Base-by-base conservation (phyloP, 208 protist species). In the Leishmania braziliensis region DNA sequence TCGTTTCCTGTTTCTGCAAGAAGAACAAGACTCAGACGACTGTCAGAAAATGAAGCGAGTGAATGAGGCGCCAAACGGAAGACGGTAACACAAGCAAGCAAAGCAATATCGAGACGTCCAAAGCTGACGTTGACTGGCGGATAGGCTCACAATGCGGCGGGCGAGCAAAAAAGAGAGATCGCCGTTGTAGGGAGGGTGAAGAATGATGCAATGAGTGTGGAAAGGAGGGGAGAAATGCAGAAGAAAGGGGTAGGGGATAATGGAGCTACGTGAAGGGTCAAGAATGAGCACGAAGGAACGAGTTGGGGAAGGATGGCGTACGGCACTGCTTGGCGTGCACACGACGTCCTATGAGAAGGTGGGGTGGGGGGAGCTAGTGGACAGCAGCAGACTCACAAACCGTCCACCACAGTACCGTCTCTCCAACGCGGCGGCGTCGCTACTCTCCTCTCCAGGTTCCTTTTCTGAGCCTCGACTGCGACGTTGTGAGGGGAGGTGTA, bases 21-120 rank as follows among this genome's bases (percentile, higher is more conserved):
- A 20, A 75, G 62, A 58, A 36, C 16, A 20, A 33, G 23, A 75
- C 36, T 43, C 20, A 69, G 66, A 53, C 29, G 65, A 69, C 20
- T n/a, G 36, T 23, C 73, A 80, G 65, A 62, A 71, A 58, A 71
- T 46, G 43, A 46, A 46, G 43, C 69, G 73, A 60, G 50, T 33
- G 46, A 75, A 75, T 65, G 56, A 81, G 54, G 58, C 18, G 48
- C 39, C 46, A 74, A 74, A 18, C n/a, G 3, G 16, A 46, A 71
- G 29, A 14, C 26, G 29, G 23, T 3, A 63, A 63, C 26, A 14
- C 58, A 18, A 46, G 43, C 43, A 4, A 46, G 43, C 43, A 46
- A 46, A 6, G 43, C 43, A 6, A 4, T 46, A 46, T 46, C 43
- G 43, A 46, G 43, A 63, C 26, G 58, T 33, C 26, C 26, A 29